Percentiles rank a stretch among this genome's conserved stretches.
phyloP scores from a whole-genome alignment of 495 filamentous ascomycete genomes.

The Trichoderma erinaceum region DNA sequence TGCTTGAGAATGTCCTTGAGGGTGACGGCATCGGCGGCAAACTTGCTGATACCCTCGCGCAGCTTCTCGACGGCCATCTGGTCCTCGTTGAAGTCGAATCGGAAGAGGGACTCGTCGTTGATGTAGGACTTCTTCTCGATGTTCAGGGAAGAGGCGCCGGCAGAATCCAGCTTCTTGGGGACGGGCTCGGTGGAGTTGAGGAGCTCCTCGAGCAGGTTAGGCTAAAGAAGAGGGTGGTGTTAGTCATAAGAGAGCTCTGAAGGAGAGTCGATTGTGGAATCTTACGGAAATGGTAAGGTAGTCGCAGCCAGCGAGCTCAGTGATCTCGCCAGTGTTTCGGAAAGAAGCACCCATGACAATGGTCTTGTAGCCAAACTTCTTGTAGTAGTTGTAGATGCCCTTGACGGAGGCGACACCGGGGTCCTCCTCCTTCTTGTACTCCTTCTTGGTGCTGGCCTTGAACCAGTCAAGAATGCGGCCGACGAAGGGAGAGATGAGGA shows the following conservation, averaged over 20 bases:
- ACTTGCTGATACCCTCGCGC: constrained; percentile 97
- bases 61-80: constrained; percentile 99
- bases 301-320: constrained; percentile 94
- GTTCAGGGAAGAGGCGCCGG: constrained; percentile 57
- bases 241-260: background rate
- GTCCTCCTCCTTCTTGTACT: constrained; percentile 82
- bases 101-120: constrained; percentile 82
- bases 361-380: constrained; percentile 98
- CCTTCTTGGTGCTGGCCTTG: constrained; percentile 93
- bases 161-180: constrained; percentile 85
- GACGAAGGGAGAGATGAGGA: constrained; percentile 99
- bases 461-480: constrained; percentile 99
- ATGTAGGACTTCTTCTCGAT: constrained; percentile 89
- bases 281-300: constrained; percentile 95
- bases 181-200: constrained; percentile 71
- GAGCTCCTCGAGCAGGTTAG: constrained; percentile 89
- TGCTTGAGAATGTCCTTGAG: constrained; percentile 85
- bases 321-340: constrained; percentile 92
- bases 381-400: constrained; percentile 99
- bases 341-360: constrained; percentile 99
- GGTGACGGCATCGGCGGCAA: constrained; percentile 89
- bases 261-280: constrained; percentile 18
- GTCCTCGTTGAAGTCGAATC: constrained; percentile 99
- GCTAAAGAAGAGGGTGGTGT: constrained; percentile 39
- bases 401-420: constrained; percentile 95